Percentiles rank a stretch among this genome's conserved stretches.
Conservation (phyloP, 805 yeast species). For the Nakazawaea anatomiae region DNA sequence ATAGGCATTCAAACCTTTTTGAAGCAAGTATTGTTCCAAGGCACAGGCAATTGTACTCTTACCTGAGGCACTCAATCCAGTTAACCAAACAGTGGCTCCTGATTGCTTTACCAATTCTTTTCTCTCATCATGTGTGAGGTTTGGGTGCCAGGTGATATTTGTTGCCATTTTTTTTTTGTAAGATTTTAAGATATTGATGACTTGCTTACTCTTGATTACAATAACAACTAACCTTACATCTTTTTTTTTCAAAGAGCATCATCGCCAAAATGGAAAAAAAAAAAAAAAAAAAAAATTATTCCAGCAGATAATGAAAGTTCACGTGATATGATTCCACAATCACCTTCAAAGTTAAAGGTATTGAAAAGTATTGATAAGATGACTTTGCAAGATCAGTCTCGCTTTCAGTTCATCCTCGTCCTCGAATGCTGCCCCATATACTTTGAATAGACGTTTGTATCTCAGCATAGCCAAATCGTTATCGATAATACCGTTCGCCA, state of each 20-base stretch:
- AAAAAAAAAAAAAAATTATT: slow-evolving; percentile 9
- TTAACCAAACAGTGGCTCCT: slow-evolving; percentile 92
- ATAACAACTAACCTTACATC: too few relatives aligned
- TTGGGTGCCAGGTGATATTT: slow-evolving; percentile 94
- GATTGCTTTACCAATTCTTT: slow-evolving; percentile 62
- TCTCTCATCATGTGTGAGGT: slow-evolving; percentile 81
- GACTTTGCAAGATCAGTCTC: slow-evolving; percentile 9
- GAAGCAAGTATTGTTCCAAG: slow-evolving; percentile 73
- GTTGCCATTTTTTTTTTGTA: slow-evolving; percentile 67
- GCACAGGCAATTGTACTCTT: slow-evolving; percentile 95
- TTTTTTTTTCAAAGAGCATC: background rate
- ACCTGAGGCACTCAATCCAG: slow-evolving; percentile 94
- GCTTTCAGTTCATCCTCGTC: slow-evolving; percentile 11
- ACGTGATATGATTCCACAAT: slow-evolving; percentile 2
- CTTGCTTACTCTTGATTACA: too few relatives aligned
- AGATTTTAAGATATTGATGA: too few relatives aligned
- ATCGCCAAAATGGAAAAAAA: background rate
- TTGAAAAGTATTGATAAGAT: background rate
- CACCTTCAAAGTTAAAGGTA: background rate
- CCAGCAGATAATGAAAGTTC: slow-evolving; percentile 1
- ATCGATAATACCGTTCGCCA: slow-evolving; percentile 19
- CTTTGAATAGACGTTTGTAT: slow-evolving; percentile 20
- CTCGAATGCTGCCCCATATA: slow-evolving; percentile 23
- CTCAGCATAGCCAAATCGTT: slow-evolving; percentile 15
- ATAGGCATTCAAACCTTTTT: slow-evolving; percentile 67